These are phyloP conservation scores for Lipomyces japonicus DNA, from an alignment of 805 yeast genomes.

Conservation along the genomic window DNA sequence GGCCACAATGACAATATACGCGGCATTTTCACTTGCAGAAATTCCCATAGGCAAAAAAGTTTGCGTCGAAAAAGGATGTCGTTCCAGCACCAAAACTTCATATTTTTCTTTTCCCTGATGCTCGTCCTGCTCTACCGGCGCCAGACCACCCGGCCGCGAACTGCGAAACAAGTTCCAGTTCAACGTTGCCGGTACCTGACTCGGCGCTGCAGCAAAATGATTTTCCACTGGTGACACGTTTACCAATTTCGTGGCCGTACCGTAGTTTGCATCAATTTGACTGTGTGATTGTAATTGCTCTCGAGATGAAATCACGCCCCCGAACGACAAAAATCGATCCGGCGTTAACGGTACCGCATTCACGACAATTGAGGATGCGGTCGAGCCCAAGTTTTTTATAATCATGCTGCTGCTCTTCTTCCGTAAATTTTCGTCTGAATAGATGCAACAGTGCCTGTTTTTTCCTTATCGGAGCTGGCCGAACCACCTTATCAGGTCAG, in stretches of 20 bases:
- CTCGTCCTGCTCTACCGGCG: slow-evolving; percentile 31
- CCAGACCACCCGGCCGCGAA: slow-evolving; percentile 65
- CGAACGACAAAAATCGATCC: slow-evolving; percentile 60
- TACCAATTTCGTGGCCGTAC: slow-evolving; percentile 80
- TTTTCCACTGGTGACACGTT: slow-evolving; percentile 67
- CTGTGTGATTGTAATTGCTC: slow-evolving; percentile 56
- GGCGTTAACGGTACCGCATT: slow-evolving; percentile 64
- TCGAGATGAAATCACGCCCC: slow-evolving; percentile 72
- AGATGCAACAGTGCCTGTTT: too few species aligned
- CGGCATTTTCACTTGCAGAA: slow-evolving; percentile 42
- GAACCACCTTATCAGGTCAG: too few species aligned
- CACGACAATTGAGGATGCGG: slow-evolving; percentile 26
- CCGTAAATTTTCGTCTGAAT: too few species aligned
- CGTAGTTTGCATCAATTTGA: slow-evolving; percentile 71
- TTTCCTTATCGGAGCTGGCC: too few species aligned
- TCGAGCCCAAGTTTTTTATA: slow-evolving; percentile 20
- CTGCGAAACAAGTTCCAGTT: slow-evolving; percentile 84
- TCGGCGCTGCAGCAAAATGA: slow-evolving; percentile 47
- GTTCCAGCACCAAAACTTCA: slow-evolving; percentile 67
- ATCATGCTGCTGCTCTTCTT: slow-evolving; percentile 20
- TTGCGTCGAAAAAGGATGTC: slow-evolving; percentile 87
- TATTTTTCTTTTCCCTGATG: slow-evolving; percentile 39
- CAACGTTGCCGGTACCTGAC: slow-evolving; percentile 51
- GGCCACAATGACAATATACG: slow-evolving; percentile 82
- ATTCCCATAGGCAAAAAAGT: slow-evolving; percentile 90